Evolutionary conservation across 169 alveolate species (phyloP).

Genomic region (Sarcocystis neurona): DNA sequence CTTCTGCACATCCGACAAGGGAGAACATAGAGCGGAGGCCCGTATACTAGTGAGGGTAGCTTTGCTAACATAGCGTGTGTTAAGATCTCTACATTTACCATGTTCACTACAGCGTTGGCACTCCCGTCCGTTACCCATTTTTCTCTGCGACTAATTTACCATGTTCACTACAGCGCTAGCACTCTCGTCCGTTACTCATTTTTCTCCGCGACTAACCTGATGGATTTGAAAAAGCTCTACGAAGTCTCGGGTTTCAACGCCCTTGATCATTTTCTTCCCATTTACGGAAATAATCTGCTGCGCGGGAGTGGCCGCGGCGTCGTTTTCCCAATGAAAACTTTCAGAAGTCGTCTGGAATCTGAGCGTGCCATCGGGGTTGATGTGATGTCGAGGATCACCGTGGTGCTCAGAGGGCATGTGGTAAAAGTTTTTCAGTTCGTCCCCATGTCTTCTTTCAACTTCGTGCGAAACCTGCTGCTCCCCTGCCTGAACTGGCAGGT

Average conservation of each 20-base stretch:
- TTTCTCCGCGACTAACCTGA: conserved; percentile 67
- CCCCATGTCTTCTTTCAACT: neutral
- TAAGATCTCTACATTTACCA: too few relatives aligned
- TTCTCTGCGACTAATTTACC: too few relatives aligned
- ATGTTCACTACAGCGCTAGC: too few relatives aligned
- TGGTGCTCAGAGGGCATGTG: conserved; percentile 66
- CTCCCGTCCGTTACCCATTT: too few relatives aligned
- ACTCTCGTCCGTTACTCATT: too few relatives aligned
- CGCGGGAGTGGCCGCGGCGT: conserved; percentile 79
- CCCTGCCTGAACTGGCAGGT: too few relatives aligned
- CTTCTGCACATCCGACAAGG: too few relatives aligned
- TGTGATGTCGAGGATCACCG: conserved; percentile 84
- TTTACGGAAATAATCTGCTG: conserved; percentile 80
- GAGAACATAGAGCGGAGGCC: too few relatives aligned
- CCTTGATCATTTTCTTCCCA: conserved; percentile 83
- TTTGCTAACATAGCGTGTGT: too few relatives aligned
- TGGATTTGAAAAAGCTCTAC: conserved; percentile 78
- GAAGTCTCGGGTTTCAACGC: conserved; percentile 82
- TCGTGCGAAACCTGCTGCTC: too few relatives aligned
- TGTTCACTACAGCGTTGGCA: too few relatives aligned
- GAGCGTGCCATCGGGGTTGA: conserved; percentile 80
- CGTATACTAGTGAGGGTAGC: too few relatives aligned
- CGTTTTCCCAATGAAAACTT: conserved; percentile 81
- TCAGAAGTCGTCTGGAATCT: conserved; percentile 74
- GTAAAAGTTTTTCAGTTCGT: conserved; percentile 8